A percentile compares a stretch with the other conserved stretches of the same genome.
phyloP scores from a whole-genome alignment of 2,329 filamentous ascomycete species.

The Cercospora sojina region DNA sequence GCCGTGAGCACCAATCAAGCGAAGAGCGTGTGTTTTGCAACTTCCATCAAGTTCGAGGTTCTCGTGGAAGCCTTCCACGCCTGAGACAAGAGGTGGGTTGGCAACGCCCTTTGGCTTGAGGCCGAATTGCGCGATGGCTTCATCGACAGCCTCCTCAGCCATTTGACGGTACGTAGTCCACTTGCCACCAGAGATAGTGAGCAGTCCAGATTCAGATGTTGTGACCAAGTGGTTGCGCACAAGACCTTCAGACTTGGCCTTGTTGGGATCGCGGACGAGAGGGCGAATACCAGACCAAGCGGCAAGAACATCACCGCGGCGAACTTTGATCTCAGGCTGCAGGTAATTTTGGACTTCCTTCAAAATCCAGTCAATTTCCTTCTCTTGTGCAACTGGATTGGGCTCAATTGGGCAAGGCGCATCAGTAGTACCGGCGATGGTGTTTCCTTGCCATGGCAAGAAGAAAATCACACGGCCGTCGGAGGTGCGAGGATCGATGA shows the following conservation, averaged over 20 bases:
- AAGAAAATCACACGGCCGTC: conserved; percentile 92
- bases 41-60: conserved; percentile 67
- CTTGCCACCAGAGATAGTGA: conserved; percentile 86
- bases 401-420: conserved; percentile 69
- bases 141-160: conserved; percentile 85
- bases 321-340: conserved; percentile 79
- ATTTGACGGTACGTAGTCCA: conserved; percentile 94
- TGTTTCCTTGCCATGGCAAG: conserved; percentile 89
- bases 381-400: conserved; percentile 75
- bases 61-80: conserved; percentile 69
- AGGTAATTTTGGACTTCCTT: conserved; percentile 80
- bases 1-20: conserved; percentile 79
- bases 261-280: conserved; percentile 81
- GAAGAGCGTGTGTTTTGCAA: conserved; percentile 81
- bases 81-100: conserved; percentile 63
- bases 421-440: conserved; percentile 85
- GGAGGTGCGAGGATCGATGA: conserved; percentile 82
- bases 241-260: conserved; percentile 79
- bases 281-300: conserved; percentile 88
- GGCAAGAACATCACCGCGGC: conserved; percentile 81
- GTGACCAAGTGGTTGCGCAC: conserved; percentile 85
- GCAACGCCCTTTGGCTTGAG: conserved; percentile 58
- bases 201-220: conserved; percentile 72
- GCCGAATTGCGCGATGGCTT: conserved; percentile 68
- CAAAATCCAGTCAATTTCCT: conserved; percentile 86